phyloP scores from a whole-genome alignment of 2,329 filamentous ascomycete genomes.

The Teratosphaeria zuluensis region DNA sequence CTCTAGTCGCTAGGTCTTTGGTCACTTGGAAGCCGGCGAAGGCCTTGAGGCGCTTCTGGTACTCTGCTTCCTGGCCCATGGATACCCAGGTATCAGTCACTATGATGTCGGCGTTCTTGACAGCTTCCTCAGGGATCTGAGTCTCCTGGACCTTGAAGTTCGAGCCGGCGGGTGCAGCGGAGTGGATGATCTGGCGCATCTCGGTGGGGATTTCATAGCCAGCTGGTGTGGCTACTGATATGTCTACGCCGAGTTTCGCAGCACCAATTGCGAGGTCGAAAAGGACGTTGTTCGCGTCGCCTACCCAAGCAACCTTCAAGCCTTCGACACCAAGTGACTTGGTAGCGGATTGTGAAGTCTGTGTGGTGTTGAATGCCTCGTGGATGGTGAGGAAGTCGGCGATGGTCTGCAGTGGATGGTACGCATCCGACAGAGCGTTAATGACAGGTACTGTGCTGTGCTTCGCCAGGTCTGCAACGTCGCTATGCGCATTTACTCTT shows the following conservation, averaged over 20 bases:
- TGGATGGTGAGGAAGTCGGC: conserved; percentile 88
- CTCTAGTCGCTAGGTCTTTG: conserved; percentile 67
- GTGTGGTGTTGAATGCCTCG: conserved; percentile 54
- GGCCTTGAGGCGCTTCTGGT: conserved; percentile 62
- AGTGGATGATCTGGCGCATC: conserved; percentile 65
- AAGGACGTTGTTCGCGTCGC: conserved; percentile 93
- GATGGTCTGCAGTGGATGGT: conserved; percentile 88
- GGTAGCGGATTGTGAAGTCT: conserved; percentile 19
- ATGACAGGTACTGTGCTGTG: conserved; percentile 41
- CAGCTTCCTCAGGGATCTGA: conserved; percentile 69
- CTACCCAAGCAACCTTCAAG: conserved; percentile 89
- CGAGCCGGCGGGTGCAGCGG: conserved; percentile 16
- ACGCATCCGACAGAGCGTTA: conserved; percentile 67
- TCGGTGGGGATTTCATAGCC: conserved; percentile 70
- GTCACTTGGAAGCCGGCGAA: conserved; percentile 93
- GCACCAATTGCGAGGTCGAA: conserved; percentile 86
- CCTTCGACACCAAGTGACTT: conserved; percentile 61
- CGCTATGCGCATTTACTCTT: conserved; percentile 43
- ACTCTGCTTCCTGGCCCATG: conserved; percentile 92
- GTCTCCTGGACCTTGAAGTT: conserved; percentile 47
- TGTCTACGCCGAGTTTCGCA: conserved; percentile 74
- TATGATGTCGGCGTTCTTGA: conserved; percentile 77
- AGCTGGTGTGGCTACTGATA: conserved; percentile 76
- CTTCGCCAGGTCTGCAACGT: conserved; percentile 40
- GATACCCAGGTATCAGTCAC: conserved; percentile 98